Base-by-base conservation (phyloP, 371 early-diverging fungal genomes). In the Thermomucor indicae-seudaticae region DNA sequence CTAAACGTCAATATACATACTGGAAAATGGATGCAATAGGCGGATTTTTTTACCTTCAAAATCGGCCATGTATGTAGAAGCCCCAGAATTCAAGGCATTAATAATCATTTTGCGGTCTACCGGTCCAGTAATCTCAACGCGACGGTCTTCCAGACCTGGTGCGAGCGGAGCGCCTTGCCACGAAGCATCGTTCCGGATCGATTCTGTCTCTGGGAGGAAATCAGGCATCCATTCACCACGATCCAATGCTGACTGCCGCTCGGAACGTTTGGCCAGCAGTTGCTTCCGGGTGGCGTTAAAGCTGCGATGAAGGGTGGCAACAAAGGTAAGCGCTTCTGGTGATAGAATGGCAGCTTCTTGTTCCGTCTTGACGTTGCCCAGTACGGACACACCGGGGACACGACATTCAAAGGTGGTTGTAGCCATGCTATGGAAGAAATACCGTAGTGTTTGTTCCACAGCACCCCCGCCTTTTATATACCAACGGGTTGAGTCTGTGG, bases 101-200 rank as follows among this genome's bases (percentile, higher is more conserved):
- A 96, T 96, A 58, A 96, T 94, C 96, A 96, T 96, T 76, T 96
- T 96, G 60, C 97, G 88, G 72, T 95, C 95, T 25, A 95, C 95
- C 11, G 97, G 97, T 22, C 97, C 97, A 31, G 97, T 96, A 67
- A 96, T 96, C 72, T 96, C 97, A 37, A 95, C 96, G 38, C 95
- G 83, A 35, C 97, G 86, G 67, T 96, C 95, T 24, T 81, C 71
- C 34, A 96, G 72, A 2, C 96, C 96, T 2, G 95, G 96, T 10
- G 91, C 95, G 40, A 95, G 96, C 39, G 70, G 66, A 30, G 97
- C 95, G 20, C 86, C 95, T 51, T 81, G 67, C 97, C 97, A 96
- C 29, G 86, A 81, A 29, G 81, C 75, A 66, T 95, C 91, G 37
- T 90, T 84, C 49, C 96, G 89, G 62, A 96, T 91, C 60, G 79